Evolutionary conservation across 2,329 filamentous ascomycete species (phyloP).

Genomic region (Fusarium napiforme): DNA sequence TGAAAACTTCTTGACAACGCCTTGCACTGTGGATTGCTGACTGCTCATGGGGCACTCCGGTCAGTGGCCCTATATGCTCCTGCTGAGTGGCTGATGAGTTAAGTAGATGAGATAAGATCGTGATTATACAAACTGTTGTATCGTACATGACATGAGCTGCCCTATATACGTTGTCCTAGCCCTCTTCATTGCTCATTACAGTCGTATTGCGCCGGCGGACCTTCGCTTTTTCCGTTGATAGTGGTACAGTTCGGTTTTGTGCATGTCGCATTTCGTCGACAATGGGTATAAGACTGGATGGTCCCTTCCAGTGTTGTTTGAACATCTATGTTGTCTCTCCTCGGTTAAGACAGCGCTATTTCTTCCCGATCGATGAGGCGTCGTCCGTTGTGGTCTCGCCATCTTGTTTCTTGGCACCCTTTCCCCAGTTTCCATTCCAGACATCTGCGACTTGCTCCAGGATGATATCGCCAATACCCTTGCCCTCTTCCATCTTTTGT

Average conservation of each 20-base stretch:
- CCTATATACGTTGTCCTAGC: neutral
- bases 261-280: slow-evolving; percentile 9
- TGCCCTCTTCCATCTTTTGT: slow-evolving; percentile 65
- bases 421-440: slow-evolving; percentile 54
- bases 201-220: neutral
- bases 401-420: slow-evolving; percentile 44
- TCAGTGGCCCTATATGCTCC: neutral
- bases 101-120: neutral
- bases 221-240: slow-evolving; percentile 9
- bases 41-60: neutral
- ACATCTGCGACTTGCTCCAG: slow-evolving; percentile 68
- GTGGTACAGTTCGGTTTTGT: slow-evolving; percentile 32
- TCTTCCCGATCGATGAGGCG: slow-evolving; percentile 29
- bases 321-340: slow-evolving; percentile 35
- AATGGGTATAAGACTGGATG: neutral
- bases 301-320: neutral
- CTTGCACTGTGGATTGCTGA: neutral
- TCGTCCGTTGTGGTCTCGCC: slow-evolving; percentile 34
- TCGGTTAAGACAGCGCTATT: slow-evolving; percentile 30
- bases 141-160: slow-evolving; percentile 21
- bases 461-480: slow-evolving; percentile 67
- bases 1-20: neutral
- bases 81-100: neutral
- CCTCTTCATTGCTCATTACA: slow-evolving; percentile 8
- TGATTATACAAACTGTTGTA: slow-evolving; percentile 17